Base-by-base conservation (phyloP, 2,329 filamentous ascomycete genomes). In the Aspergillus candidus region DNA sequence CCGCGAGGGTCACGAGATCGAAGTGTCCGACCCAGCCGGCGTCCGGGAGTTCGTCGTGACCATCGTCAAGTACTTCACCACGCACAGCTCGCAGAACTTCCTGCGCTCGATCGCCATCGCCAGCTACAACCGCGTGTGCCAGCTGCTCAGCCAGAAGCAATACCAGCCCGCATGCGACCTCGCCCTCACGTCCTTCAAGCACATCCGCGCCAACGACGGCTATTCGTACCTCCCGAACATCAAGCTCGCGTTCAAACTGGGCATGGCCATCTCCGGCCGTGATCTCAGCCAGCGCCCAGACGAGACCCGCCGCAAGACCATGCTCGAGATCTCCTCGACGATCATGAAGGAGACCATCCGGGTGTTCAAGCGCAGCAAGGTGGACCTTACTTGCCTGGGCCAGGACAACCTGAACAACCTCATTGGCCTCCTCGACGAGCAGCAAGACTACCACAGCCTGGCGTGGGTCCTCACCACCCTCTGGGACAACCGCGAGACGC, bases 401-500 rank as follows among this genome's bases (percentile, higher is more conserved):
- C 59, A 72, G 31, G 54, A 58, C 29, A 63, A 73, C 40, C 52
- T 74, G 18, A 72, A 70, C 54, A 63, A 61, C 27, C 51, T 75
- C 14, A 67, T 71, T 13, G 60, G 57, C 6, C 52, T 74, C 0
- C 59, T 75, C 8, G 71, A 70, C 40, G 67, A 71, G 43, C 69
- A 73, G 46, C 41, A 67, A 37, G 69, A 75, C 51, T 72, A 72
- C 56, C 56, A 60, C 35, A 70, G 61, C 6, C 63, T 74, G 4
- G 58, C 64, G 15, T 66, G 58, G 57, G 50, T 74, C 15, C 65
- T 75, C 27, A 62, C 61, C 34, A 48, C 60, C 0, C 63, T 75
- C 13, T 74, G 72, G 72, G 64, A 63, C 43, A 69, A 62, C 27
- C 70, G 71, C 46, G 66, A 72, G 38, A 60, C 63, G n/a, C 70